Evolutionary conservation across 83 land plant genomes (phyloP), one percentile per base, ranked within the genome.

Genomic region (Diphasiastrum complanatum): DNA sequence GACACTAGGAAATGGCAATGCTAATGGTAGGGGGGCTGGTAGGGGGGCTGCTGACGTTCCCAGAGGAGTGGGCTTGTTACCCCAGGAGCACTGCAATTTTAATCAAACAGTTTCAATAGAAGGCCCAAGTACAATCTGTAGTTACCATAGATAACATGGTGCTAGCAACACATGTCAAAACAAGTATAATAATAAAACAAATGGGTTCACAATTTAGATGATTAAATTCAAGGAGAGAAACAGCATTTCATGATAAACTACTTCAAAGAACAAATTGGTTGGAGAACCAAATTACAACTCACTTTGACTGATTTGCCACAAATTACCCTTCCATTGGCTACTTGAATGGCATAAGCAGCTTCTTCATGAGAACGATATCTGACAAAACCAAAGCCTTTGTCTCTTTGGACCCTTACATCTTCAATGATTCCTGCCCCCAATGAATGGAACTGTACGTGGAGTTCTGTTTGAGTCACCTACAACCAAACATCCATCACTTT

Each of bases 331-430:
- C 83, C 83, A 62, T 83, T 93, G 11, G 92, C 99, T 51, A 81
- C 75, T 74, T 85, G 92, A 47, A 93, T 93, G 22, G 99, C 99
- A 47, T 70, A 34, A 33, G 99, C 88, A 61, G 99, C 99, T 72
- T 93, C 99, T 24, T 84, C 85, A 75, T 89, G 99, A 31, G 87
- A 68, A 49, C 83, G 88, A 77, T 93, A 93, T 43, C 99, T 67
- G 49, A 93, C 99, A 74, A 93, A 93, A 30, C 99, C 99, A 76
- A 93, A 93, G 3, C 99, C 99, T 51, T 93, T 93, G 19, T 93
- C 99, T 35, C 91, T 81, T 63, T 93, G 96, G 12, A 87, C 72
- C 34, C 99, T 80, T 35, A 93, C 96, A 58, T 93, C 99, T 57
- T 93, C 99, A 63, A 93, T 81, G 31, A 73, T 69, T 32, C 99